Base-by-base conservation (phyloP, 2,329 filamentous ascomycete genomes). In the Colletotrichum echinochloae region DNA sequence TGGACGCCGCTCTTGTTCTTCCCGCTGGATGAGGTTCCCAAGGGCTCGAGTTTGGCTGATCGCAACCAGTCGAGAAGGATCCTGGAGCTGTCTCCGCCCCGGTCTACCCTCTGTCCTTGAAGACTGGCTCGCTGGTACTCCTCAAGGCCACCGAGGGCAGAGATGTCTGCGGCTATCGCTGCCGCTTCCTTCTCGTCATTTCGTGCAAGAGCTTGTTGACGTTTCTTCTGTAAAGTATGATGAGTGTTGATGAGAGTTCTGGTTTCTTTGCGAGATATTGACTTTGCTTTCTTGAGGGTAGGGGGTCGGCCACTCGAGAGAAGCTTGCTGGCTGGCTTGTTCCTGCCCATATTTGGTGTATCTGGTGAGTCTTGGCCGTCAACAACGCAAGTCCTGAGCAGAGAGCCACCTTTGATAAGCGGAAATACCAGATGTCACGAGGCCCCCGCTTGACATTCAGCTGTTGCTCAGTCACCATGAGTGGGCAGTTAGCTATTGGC, bases 61-160 rank as follows among this genome's bases (percentile, higher is more conserved):
- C 82, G 78, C 8, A 92, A 81, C 90, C 90, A 92, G 70, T 90
- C 84, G 77, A 92, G 85, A 41, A 92, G 81, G 14, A 91, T 79
- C 70, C 82, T 87, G 18, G 90, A 92, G 62, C 89, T 92, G 78
- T 92, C 90, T 20, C 90, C 90, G 30, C 90, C 90, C 61, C 90
- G 85, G 74, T 91, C 89, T 66, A 84, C 84, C 61, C 88, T 86
- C 77, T 92, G 90, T 18, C 90, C 90, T 68, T 90, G 88, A n/a
- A 92, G 83, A 78, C 90, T 92, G 35, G 90, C 90, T 74, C 87
- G 85, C 75, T 92, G 90, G 74, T 92, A 92, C 65, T 83, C 84
- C 61, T 88, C 83, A 30, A 92, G 81, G 0, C 90, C 90, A 4
- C 90, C 90, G 3, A 90, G 79, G 4, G 83, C 83, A 46, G 85